phyloP scores from a whole-genome alignment of 768 basidiomycete species.

The Lactarius evosmus region DNA sequence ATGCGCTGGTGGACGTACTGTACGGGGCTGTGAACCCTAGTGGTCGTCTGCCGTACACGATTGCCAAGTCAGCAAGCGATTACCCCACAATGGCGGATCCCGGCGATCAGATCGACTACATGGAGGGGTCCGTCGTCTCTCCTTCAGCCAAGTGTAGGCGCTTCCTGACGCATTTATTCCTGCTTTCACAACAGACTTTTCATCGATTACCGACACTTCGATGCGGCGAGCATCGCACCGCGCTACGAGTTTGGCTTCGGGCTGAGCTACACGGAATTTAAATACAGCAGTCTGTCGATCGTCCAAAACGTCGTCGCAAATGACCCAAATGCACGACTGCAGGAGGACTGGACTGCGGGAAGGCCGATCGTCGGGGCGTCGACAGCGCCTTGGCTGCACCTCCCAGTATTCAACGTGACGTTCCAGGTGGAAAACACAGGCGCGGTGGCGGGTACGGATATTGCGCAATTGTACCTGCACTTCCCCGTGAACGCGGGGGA shows the following conservation, averaged over 20 bases:
- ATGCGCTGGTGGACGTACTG: too few species aligned
- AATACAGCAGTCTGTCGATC: slow-evolving; percentile 59
- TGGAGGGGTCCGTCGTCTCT: slow-evolving; percentile 41
- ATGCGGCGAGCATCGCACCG: slow-evolving; percentile 62
- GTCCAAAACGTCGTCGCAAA: slow-evolving; percentile 36
- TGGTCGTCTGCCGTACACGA: too few species aligned
- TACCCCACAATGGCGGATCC: slow-evolving; percentile 43
- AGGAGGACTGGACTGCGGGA: slow-evolving; percentile 58
- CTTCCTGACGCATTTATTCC: not conserved
- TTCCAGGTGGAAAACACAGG: slow-evolving; percentile 71
- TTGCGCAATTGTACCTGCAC: slow-evolving; percentile 73
- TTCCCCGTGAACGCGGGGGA: slow-evolving; percentile 61
- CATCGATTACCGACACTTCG: slow-evolving; percentile 41
- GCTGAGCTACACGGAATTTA: slow-evolving; percentile 78
- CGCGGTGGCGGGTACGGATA: slow-evolving; percentile 60
- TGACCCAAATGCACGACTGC: slow-evolving; percentile 39
- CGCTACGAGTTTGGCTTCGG: slow-evolving; percentile 92
- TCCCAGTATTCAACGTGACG: slow-evolving; percentile 56
- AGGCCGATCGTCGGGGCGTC: slow-evolving; percentile 57
- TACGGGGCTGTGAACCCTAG: too few species aligned
- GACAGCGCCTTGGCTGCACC: slow-evolving; percentile 65
- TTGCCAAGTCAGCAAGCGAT: slow-evolving; percentile 56
- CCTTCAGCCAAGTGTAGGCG: slow-evolving; percentile 24
- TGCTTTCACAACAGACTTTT: slow-evolving; percentile 29
- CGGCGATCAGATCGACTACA: slow-evolving; percentile 51